Evolutionary conservation across 1,284 basidiomycete genomes (phyloP), one percentile per base, ranked within the genome.

Genomic region (Polyporus tsugae): DNA sequence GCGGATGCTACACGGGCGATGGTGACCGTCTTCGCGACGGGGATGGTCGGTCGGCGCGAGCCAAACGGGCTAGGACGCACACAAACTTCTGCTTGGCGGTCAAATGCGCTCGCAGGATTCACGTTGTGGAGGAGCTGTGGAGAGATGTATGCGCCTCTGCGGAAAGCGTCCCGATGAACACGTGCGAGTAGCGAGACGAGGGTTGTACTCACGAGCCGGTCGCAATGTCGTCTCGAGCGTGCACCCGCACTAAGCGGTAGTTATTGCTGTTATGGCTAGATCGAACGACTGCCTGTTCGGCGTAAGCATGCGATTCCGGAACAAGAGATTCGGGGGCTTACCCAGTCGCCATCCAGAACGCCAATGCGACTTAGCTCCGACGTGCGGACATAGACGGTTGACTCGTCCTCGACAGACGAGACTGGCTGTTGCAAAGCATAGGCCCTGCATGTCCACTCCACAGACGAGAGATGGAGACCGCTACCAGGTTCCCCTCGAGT

Each of bases 1-100:
- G 95, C 90, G 0, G 95, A 95, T 0, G 95, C 92, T 4, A 99
- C 85, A 22, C 96, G 88, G 2, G 96, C 92, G 44, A 99, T 83
- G 0, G 93, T 94, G 39, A 98, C 84, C 6, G 87, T 83, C 65
- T 82, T 84, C 1, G 96, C 96, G 10, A 82, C 87, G 0, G 96
- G 95, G 35, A 97, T 81, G 3, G 87, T 80, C 10, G 92, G 91
- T 64, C 79, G 77, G 6, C 79, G 78, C 6, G 85, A 84, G 17
- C 87, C 89, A 72, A 89, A 88, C 5, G 89, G 88, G 70, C 85
- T 87, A 10, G 85, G 77, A 5, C 81, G 82, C 41, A 90, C 75
- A 66, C 69, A 79, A 41, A 87, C 72, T 35, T 72, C 75, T 7
- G 74, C 72, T 41, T 63, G 73, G 36, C 63, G 75, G 49, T 68